These are phyloP conservation scores for Noccaea caerulescens DNA, from an alignment of 345 rosid genomes.

Conservation along the genomic window DNA sequence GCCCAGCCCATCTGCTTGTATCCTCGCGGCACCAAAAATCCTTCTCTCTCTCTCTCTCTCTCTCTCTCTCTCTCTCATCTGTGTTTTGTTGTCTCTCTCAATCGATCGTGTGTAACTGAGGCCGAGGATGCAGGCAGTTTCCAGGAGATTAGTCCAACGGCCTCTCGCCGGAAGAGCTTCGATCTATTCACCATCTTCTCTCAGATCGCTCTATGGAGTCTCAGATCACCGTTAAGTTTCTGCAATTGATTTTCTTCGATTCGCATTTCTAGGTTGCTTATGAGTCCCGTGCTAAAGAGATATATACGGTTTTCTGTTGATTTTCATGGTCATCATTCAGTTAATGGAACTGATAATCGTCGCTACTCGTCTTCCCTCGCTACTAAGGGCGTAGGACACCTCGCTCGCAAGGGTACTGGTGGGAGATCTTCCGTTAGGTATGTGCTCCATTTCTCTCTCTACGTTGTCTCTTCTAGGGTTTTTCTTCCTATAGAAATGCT, in stretches of 20 bases:
- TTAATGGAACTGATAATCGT: constrained; percentile 59
- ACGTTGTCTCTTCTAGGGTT: neutral
- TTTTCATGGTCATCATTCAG: constrained; percentile 37
- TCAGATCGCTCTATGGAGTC: constrained; percentile 60
- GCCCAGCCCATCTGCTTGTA: constrained; percentile 18
- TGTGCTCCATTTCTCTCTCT: neutral
- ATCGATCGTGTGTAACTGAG: constrained; percentile 28
- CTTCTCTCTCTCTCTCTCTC: too few relatives aligned
- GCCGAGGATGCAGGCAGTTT: constrained; percentile 71
- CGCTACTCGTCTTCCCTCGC: constrained; percentile 73
- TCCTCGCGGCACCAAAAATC: constrained; percentile 12
- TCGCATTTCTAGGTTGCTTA: constrained; percentile 28
- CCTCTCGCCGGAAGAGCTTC: constrained; percentile 54
- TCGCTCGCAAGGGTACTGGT: constrained; percentile 98
- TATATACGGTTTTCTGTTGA: neutral
- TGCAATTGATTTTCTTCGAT: neutral
- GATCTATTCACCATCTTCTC: constrained; percentile 41
- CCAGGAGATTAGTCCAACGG: constrained; percentile 66
- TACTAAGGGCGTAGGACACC: constrained; percentile 70
- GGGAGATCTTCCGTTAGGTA: constrained; percentile 99
- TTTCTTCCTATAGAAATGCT: constrained; percentile 4
- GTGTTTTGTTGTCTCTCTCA: constrained; percentile 21
- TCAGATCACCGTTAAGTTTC: constrained; percentile 58
- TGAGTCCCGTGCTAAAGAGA: neutral
- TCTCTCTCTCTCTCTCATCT: constrained; percentile 22